A percentile compares a stretch with the other conserved stretches of the same genome.
Conservation (phyloP, 352 stramenopile genomes). For the Pythium angustatum region DNA sequence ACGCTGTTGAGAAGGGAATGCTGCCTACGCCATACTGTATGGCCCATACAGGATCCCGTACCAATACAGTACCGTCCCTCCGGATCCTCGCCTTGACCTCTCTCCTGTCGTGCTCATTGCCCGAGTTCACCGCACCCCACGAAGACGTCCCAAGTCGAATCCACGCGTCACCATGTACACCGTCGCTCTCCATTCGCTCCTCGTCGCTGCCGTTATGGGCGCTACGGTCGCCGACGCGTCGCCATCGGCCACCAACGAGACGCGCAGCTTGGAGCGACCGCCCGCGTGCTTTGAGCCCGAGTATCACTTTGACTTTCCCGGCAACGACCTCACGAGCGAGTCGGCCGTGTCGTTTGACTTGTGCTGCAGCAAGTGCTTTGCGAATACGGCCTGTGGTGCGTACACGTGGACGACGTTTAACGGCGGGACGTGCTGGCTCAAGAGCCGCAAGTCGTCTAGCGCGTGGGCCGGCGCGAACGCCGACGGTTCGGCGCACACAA, state of each 20-base stretch:
- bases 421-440: neutral
- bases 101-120: too few relatives aligned
- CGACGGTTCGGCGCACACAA: neutral
- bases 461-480: neutral
- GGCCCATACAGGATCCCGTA: too few relatives aligned
- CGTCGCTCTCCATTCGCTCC: too few relatives aligned
- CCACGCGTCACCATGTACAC: too few relatives aligned
- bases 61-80: too few relatives aligned
- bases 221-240: neutral
- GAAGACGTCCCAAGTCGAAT: too few relatives aligned
- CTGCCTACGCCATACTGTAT: too few relatives aligned
- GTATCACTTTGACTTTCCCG: neutral
- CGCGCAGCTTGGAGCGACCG: neutral
- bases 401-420: neutral
- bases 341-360: neutral
- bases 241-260: neutral
- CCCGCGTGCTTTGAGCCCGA: neutral
- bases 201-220: neutral
- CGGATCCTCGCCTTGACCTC: too few relatives aligned
- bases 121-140: too few relatives aligned
- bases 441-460: neutral
- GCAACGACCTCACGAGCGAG: neutral
- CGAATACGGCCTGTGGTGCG: neutral
- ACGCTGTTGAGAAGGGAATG: too few relatives aligned
- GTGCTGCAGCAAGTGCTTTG: neutral